Percentiles rank a stretch among this genome's conserved stretches.
phyloP scores from a whole-genome alignment of 768 basidiomycete species.

The Russula compacta region DNA sequence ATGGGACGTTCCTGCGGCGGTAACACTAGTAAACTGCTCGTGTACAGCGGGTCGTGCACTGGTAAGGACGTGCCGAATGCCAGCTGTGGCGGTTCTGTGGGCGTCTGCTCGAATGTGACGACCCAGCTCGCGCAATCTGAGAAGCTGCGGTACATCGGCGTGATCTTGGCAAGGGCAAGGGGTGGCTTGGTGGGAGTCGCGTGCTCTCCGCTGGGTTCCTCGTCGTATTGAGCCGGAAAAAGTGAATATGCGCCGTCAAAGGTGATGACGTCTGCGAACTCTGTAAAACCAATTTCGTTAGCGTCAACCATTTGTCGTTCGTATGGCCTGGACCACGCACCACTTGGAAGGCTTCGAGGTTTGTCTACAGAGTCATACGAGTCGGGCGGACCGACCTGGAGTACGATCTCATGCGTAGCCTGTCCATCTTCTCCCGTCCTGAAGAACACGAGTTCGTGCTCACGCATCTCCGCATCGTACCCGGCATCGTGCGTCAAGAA shows the following conservation, averaged over 20 bases:
- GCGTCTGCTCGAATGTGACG: slow-evolving; percentile 2
- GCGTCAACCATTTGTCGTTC: background rate
- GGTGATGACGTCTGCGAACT: slow-evolving; percentile 6
- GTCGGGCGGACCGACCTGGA: background rate
- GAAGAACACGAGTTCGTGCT: background rate
- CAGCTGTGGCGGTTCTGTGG: background rate
- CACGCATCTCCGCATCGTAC: background rate
- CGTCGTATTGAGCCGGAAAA: slow-evolving; percentile 6
- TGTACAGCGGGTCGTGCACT: slow-evolving; percentile 3
- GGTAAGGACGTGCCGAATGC: slow-evolving; percentile 2
- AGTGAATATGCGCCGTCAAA: slow-evolving; percentile 13
- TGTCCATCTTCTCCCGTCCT: background rate
- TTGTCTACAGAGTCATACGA: slow-evolving; percentile 1
- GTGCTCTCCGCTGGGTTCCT: background rate
- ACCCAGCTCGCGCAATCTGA: slow-evolving; percentile 14
- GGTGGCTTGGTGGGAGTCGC: background rate
- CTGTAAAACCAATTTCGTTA: background rate
- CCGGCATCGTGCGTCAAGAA: slow-evolving; percentile 1
- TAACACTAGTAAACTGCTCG: slow-evolving; percentile 1
- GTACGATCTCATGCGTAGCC: background rate
- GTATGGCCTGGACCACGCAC: background rate
- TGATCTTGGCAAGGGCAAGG: background rate
- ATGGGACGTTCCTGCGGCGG: background rate
- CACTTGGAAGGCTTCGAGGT: background rate
- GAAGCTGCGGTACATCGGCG: background rate